Evolutionary conservation across 2,329 filamentous ascomycete genomes (phyloP).

Genomic region (Aspergillus sp.): DNA sequence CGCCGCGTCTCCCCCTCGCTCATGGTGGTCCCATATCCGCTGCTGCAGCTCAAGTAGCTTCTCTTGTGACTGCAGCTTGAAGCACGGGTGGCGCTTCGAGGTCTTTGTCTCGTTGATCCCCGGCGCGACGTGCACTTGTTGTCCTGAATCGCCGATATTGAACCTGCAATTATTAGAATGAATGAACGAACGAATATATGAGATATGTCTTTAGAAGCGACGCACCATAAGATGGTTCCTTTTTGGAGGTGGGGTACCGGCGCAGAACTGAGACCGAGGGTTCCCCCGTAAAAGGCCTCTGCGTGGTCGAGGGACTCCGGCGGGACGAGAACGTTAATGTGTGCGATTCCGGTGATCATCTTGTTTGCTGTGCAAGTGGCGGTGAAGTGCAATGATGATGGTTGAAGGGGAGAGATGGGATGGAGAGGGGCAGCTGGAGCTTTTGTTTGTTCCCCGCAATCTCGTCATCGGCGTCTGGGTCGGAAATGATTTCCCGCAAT

Average conservation of each 20-base stretch:
- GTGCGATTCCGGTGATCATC: slow-evolving; percentile 57
- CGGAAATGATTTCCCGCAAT: background rate
- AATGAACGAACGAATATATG: background rate
- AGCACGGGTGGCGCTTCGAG: slow-evolving; percentile 59
- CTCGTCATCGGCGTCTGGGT: background rate
- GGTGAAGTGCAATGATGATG: background rate
- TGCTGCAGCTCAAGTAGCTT: slow-evolving; percentile 50
- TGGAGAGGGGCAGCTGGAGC: background rate
- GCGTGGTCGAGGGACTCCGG: slow-evolving; percentile 53
- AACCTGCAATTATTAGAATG: slow-evolving; percentile 42
- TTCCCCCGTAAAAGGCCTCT: slow-evolving; percentile 55
- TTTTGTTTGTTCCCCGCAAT: background rate
- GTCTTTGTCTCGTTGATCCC: slow-evolving; percentile 46
- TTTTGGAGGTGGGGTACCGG: slow-evolving; percentile 55
- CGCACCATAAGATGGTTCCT: slow-evolving; percentile 55
- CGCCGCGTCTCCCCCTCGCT: slow-evolving; percentile 49
- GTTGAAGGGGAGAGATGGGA: background rate
- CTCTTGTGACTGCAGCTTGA: slow-evolving; percentile 51
- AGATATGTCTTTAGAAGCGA: background rate
- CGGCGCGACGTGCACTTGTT: slow-evolving; percentile 57
- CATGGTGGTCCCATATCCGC: slow-evolving; percentile 54
- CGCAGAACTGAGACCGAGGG: slow-evolving; percentile 55
- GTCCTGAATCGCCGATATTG: slow-evolving; percentile 51
- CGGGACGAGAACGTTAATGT: slow-evolving; percentile 62
- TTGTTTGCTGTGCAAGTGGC: background rate